Evolutionary conservation across 225 moss, liverwort and hornwort genomes (phyloP), one percentile per base, ranked within the genome.

Genomic region (Bryoerythrophyllum caledonicum): DNA sequence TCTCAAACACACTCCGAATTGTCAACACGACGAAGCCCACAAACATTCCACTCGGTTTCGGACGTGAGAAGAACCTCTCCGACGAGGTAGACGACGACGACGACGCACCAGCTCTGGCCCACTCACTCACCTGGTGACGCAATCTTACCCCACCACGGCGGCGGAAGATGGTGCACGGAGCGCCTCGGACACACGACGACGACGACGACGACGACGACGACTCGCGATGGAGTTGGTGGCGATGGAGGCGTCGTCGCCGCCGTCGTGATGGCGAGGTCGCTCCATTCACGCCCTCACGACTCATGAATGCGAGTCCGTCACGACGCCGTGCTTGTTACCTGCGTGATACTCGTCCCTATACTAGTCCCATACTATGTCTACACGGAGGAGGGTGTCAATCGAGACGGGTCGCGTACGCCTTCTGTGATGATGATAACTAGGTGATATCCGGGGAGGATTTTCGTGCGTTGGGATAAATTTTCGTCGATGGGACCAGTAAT

Each of bases 1-100:
- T 30, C 21, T 14, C 32, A 38, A 16, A 23, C 5, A 3, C 16
- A 40, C 28, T 62, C 44, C 59, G 6, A 48, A 67, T 82, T 68
- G 77, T 82, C 78, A 78, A 82, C 73, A 73, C 49, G 20, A 38
- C 38, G 24, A 78, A 63, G 40, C 73, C 67, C 16, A 2, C 25
- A 24, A 17, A 27, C 74, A 38, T 27, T 37, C 56, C 56, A 48
- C 68, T 62, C 68, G 53, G 73, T 28, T 35, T 48, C 21, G 11
- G 4, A 60, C 60, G 6, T 30, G 8, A n/a, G 54, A 30, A 27
- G 1, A 12, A 26, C 10, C 25, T 25, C 23, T 34, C 32, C 6
- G 30, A 30, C 25, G 25, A 13, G 25, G 17, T 24, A 23, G 41
- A 28, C 5, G 24, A 2, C 13, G 77, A 63, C 70, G 52, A 40